Conservation (phyloP, 169 alveolate genomes). For the Babesia gibsoni region DNA sequence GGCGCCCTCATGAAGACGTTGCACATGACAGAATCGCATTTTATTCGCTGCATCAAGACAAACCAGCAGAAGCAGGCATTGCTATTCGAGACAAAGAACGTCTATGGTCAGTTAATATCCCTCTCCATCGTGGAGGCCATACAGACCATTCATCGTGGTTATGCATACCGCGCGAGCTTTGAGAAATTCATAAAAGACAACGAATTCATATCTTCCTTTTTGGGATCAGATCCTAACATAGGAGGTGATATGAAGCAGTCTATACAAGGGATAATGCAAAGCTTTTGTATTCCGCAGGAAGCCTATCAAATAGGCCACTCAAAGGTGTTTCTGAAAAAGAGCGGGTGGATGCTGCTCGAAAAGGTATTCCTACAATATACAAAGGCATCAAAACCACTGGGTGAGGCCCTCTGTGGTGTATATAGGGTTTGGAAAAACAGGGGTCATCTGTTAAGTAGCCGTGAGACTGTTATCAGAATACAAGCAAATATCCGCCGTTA, state of each 20-base stretch:
- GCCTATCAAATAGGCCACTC: slow-evolving; percentile 56
- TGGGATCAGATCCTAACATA: background rate
- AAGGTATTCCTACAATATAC: slow-evolving; percentile 39
- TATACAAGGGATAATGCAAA: slow-evolving; percentile 12
- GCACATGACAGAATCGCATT: slow-evolving; percentile 63
- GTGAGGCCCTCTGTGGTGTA: slow-evolving; percentile 20
- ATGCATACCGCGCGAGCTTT: slow-evolving; percentile 47
- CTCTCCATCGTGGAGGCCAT: slow-evolving; percentile 61
- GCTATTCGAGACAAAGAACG: slow-evolving; percentile 27
- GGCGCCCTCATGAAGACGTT: slow-evolving; percentile 44
- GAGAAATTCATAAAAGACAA: slow-evolving; percentile 52
- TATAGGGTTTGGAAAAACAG: slow-evolving; percentile 29
- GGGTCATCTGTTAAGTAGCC: slow-evolving; percentile 10
- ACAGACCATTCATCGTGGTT: slow-evolving; percentile 63
- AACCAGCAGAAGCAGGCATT: slow-evolving; percentile 54
- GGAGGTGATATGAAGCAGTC: slow-evolving; percentile 14
- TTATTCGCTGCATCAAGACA: slow-evolving; percentile 68
- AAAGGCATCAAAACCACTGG: slow-evolving; percentile 40
- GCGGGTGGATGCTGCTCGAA: slow-evolving; percentile 65
- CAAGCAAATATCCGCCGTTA: slow-evolving; percentile 52
- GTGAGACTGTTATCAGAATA: slow-evolving; percentile 18
- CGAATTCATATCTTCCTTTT: slow-evolving; percentile 21
- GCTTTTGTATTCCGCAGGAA: slow-evolving; percentile 25
- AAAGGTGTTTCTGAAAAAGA: slow-evolving; percentile 56
- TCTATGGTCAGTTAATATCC: slow-evolving; percentile 59